Percentiles rank a stretch among this genome's conserved stretches.
These are phyloP conservation scores for Tricholoma hemisulphureum DNA, from an alignment of 768 basidiomycete genomes.

Conservation along the genomic window DNA sequence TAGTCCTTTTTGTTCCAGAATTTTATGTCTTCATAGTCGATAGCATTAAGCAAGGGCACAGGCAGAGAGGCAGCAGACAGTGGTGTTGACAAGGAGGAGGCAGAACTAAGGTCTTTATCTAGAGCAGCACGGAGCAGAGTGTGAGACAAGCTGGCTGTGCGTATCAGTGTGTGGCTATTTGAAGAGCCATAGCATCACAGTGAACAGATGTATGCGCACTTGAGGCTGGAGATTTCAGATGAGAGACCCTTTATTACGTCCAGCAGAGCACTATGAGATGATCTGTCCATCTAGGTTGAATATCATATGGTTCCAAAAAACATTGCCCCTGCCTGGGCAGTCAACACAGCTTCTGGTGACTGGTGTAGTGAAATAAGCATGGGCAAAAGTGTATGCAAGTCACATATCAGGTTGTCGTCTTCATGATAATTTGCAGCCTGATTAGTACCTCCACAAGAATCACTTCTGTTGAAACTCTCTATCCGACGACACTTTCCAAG, in stretches of 20 bases:
- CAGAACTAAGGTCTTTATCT: background rate
- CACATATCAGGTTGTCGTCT: background rate
- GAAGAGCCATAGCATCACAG: no score
- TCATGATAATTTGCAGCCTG: background rate
- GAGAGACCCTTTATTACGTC: no score
- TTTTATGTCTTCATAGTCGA: background rate
- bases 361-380: background rate
- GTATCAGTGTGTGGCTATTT: no score
- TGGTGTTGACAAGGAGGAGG: background rate
- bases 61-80: background rate
- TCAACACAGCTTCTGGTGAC: background rate
- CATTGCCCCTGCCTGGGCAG: no score
- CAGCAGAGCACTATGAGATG: no score
- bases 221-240: no score
- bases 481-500: background rate
- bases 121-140: no score
- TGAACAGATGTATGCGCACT: no score
- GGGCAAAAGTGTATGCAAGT: background rate
- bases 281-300: no score
- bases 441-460: background rate
- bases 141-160: no score
- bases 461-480: background rate
- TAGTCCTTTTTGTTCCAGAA: background rate
- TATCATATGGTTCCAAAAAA: no score
- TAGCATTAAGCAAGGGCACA: background rate